Evolutionary conservation across 805 yeast genomes (phyloP).

Genomic region (Lipomyces chichibuensis): DNA sequence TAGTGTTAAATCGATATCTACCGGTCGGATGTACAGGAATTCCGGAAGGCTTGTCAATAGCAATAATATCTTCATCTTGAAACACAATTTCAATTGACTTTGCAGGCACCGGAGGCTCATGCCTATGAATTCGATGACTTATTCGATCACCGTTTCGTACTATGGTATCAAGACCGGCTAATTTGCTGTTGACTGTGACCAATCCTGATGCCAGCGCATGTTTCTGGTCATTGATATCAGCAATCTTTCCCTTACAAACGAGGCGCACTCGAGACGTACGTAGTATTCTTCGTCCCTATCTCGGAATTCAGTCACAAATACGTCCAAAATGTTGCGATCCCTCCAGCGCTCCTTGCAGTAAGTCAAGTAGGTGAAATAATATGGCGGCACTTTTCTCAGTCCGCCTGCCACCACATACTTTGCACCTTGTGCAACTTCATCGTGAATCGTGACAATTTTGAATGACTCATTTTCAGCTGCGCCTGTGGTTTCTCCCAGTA

Average conservation of each 20-base stretch:
- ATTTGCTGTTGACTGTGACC: constrained; percentile 69
- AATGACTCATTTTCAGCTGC: constrained; percentile 15
- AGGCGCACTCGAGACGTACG: constrained; percentile 16
- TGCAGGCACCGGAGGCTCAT: constrained; percentile 81
- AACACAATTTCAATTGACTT: constrained; percentile 64
- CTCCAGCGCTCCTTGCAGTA: constrained; percentile 93
- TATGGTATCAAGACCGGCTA: constrained; percentile 65
- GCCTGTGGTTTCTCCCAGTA: constrained; percentile 24
- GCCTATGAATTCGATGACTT: constrained; percentile 78
- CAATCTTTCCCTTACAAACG: background rate
- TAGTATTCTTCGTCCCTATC: constrained; percentile 74
- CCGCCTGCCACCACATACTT: constrained; percentile 42
- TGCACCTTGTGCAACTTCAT: constrained; percentile 44
- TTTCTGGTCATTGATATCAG: constrained; percentile 11
- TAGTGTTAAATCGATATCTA: constrained; percentile 71
- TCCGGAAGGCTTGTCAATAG: constrained; percentile 92
- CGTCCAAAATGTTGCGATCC: constrained; percentile 74
- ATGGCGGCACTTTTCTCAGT: constrained; percentile 77
- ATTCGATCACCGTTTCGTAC: constrained; percentile 83
- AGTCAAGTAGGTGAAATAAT: constrained; percentile 85
- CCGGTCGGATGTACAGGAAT: constrained; percentile 95
- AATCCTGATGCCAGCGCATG: constrained; percentile 71
- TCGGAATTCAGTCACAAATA: constrained; percentile 82
- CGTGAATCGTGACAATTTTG: constrained; percentile 38
- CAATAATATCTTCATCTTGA: constrained; percentile 75